These are phyloP conservation scores for Fusarium agapanthi DNA, from an alignment of 2,329 filamentous ascomycete species.

Conservation along the genomic window DNA sequence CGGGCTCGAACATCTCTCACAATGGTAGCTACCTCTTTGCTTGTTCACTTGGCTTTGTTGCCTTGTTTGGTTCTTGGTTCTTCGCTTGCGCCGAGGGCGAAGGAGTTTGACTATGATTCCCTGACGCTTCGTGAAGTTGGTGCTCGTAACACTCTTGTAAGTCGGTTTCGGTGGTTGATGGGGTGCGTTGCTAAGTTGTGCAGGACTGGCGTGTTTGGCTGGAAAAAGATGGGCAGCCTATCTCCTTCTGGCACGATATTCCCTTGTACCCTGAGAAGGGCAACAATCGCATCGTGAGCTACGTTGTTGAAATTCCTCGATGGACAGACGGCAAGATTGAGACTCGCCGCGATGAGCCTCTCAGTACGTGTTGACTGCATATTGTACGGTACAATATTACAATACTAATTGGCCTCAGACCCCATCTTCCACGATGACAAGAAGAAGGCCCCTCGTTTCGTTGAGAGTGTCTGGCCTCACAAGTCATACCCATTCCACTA, in stretches of 20 bases:
- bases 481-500: conserved; percentile 55
- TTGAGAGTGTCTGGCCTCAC: conserved; percentile 55
- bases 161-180: background rate
- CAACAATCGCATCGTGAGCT: conserved; percentile 49
- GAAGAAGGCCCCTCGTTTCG: conserved; percentile 48
- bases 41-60: conserved; percentile 33
- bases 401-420: conserved; percentile 37
- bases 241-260: conserved; percentile 55
- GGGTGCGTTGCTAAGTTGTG: background rate
- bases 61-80: conserved; percentile 28
- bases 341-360: conserved; percentile 50
- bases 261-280: conserved; percentile 49
- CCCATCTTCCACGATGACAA: conserved; percentile 55
- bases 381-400: fast-evolving
- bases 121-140: conserved; percentile 49
- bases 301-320: conserved; percentile 53
- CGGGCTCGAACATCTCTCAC: background rate
- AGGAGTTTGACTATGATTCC: conserved; percentile 41
- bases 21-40: conserved; percentile 28
- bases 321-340: conserved; percentile 54
- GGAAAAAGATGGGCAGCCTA: conserved; percentile 50
- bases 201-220: conserved; percentile 54
- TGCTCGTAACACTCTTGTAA: conserved; percentile 50
- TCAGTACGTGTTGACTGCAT: conserved; percentile 43
- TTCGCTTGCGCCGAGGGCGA: conserved; percentile 7